Base-by-base conservation (phyloP, 2,329 filamentous ascomycete species). In the Beauveria scarabaeidicola region DNA sequence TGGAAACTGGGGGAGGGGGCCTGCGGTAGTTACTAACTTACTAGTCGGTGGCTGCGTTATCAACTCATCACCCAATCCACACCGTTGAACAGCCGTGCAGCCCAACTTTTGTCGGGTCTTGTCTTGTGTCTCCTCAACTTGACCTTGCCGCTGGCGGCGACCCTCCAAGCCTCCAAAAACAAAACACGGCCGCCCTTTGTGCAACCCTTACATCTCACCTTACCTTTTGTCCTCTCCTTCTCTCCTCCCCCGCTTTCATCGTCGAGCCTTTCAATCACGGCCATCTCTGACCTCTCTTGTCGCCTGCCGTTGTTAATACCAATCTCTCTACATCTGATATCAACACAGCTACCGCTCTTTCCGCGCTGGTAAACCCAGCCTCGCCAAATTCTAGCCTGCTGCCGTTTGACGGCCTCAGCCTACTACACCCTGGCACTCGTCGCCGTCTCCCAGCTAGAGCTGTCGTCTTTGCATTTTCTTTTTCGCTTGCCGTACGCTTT, bases 1-100 rank as follows among this genome's bases (percentile, higher is more conserved):
- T 32, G 52, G 57, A 59, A 47, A 59, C 52, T 36, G 58, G 58
- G 52, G 58, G 58, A 55, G 52, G 52, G 52, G 52, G n/a, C n/a
- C n/a, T n/a, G n/a, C n/a, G n/a, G n/a, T n/a, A n/a, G n/a, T n/a
- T n/a, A n/a, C n/a, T n/a, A n/a, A n/a, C n/a, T n/a, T n/a, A n/a
- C n/a, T n/a, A n/a, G n/a, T 40, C 23, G 19, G 60, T 59, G 54
- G 60, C 60, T 61, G 56, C 56, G 50, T 53, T 61, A 58, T 61
- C n/a, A n/a, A n/a, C n/a, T n/a, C n/a, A n/a, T 32, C 60, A 54
- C 50, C 60, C 60, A 61, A 61, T 61, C 60, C 54, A 58, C 21
- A 27, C 53, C 54, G 43, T 57, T 57, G 46, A 44, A 43, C 44
- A 47, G 52, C 58, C 58, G 38, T 38, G 43, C 52, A 47, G 52